phyloP scores from a whole-genome alignment of 2,329 filamentous ascomycete genomes.

The Fusarium sp. region DNA sequence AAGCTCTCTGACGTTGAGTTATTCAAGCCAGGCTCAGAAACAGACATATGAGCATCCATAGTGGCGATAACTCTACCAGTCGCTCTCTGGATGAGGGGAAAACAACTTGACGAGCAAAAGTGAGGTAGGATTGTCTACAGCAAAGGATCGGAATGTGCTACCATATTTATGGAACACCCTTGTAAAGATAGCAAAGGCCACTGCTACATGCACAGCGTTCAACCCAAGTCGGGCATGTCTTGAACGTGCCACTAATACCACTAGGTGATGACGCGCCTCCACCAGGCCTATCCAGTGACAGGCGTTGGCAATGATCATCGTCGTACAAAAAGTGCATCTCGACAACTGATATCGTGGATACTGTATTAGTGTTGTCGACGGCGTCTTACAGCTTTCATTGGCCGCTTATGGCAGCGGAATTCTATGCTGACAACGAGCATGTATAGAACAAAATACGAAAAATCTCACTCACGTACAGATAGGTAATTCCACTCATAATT shows the following conservation, averaged over 20 bases:
- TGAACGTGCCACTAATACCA: conserved; percentile 2
- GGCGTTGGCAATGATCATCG: conserved; percentile 1
- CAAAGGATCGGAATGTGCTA: background rate
- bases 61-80: background rate
- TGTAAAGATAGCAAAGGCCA: background rate
- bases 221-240: conserved; percentile 17
- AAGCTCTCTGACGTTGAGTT: conserved; percentile 8
- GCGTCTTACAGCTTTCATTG: background rate
- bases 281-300: conserved; percentile 13
- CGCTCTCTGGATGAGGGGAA: background rate
- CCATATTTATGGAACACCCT: conserved; percentile 30
- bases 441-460: background rate
- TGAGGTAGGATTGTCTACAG: conserved; percentile 4
- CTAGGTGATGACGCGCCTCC: conserved; percentile 4
- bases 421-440: background rate
- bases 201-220: conserved; percentile 1
- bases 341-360: background rate
- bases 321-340: background rate
- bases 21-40: conserved; percentile 19
- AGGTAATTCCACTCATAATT: background rate
- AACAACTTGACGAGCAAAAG: background rate
- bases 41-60: conserved; percentile 22
- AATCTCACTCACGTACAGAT: background rate
- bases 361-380: background rate
- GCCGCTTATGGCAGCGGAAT: background rate